Base-by-base conservation (phyloP, 371 early-diverging fungal genomes). In the Mortierella sp. region DNA sequence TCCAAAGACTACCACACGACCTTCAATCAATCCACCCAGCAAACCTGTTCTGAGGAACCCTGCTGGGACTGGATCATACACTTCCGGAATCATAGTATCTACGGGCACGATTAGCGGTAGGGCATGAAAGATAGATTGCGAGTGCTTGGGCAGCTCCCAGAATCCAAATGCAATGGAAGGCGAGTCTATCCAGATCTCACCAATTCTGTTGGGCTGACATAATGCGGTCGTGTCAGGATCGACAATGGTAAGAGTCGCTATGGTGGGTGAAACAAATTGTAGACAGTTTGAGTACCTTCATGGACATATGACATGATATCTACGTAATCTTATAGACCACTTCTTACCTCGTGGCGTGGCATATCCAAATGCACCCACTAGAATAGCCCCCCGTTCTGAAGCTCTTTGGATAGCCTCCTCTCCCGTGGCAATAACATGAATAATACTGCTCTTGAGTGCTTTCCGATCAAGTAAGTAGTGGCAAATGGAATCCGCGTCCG, bases 131-230 rank as follows among this genome's bases (percentile, higher is more conserved):
- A 94, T 88, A 19, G 88, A 85, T 45, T 93, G 90, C 1, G 90
- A 92, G 34, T 92, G 87, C 65, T 87, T 88, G 6, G 93, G 92
- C 45, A 95, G 84, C 9, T 86, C 91, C 94, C 93, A 95, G 83
- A 95, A 95, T 1, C 93, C 93, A 31, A 90, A 91, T 8, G 92
- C 90, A n/a, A 95, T 72, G 10, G 89, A 88, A 17, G 92, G 93
- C 0, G 92, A 89, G 72, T 92, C 90, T 7, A 95, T 85, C 95
- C 96, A 96, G 17, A 96, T 86, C 82, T 96, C 96, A 26, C 96
- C 96, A 35, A 96, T 87, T 1, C 87, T 85, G 71, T 93, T 90
- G 0, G 93, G 87, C 9, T 91, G 88, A 55, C 94, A 94, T 3
- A 96, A 71, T 3, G 91, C 86, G 2, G 86, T 85, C 29, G 93